Percentiles rank a stretch among this genome's conserved stretches.
Evolutionary conservation across 2,329 filamentous ascomycete genomes (phyloP).

Genomic region (Pseudocercospora fijiensis): DNA sequence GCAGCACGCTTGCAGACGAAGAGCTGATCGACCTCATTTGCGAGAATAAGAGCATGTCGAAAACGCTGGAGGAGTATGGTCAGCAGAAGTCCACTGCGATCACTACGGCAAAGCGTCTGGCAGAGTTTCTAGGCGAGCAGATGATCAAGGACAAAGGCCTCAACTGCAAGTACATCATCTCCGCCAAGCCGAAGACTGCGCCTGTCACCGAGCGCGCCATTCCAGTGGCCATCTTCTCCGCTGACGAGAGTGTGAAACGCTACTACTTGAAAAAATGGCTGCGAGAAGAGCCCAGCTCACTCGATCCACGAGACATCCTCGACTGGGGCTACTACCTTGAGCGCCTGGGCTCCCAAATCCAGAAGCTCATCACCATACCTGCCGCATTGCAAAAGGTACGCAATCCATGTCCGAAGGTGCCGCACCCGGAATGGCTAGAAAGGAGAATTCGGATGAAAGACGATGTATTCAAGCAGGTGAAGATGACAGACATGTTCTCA

Average conservation of each 20-base stretch:
- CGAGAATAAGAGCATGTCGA: conserved; percentile 97
- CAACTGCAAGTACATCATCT: conserved; percentile 99
- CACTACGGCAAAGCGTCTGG: conserved; percentile 89
- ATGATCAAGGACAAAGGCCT: conserved; percentile 99
- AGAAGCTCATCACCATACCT: conserved; percentile 98
- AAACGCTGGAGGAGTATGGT: conserved; percentile 95
- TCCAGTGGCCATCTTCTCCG: conserved; percentile 95
- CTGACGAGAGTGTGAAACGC: conserved; percentile 82
- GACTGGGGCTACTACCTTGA: conserved; percentile 99
- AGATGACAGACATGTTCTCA: conserved; percentile 88
- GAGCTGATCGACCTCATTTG: conserved; percentile 99
- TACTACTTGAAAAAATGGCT: conserved; percentile 93
- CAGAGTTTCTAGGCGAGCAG: conserved; percentile 93
- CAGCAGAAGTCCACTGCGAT: conserved; percentile 98
- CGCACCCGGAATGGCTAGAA: conserved; percentile 96
- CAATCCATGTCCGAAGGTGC: conserved; percentile 90
- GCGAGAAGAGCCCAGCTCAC: conserved; percentile 85
- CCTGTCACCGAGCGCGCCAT: conserved; percentile 93
- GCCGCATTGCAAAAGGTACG: conserved; percentile 91
- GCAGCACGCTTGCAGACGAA: conserved; percentile 86
- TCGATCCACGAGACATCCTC: conserved; percentile 83
- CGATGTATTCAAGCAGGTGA: conserved; percentile 97
- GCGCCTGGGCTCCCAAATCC: conserved; percentile 91
- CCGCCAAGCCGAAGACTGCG: conserved; percentile 76
- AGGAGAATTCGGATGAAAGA: conserved; percentile 91